Conservation (phyloP, 257 asterid genomes). For the Nicotiana sylvestris region DNA sequence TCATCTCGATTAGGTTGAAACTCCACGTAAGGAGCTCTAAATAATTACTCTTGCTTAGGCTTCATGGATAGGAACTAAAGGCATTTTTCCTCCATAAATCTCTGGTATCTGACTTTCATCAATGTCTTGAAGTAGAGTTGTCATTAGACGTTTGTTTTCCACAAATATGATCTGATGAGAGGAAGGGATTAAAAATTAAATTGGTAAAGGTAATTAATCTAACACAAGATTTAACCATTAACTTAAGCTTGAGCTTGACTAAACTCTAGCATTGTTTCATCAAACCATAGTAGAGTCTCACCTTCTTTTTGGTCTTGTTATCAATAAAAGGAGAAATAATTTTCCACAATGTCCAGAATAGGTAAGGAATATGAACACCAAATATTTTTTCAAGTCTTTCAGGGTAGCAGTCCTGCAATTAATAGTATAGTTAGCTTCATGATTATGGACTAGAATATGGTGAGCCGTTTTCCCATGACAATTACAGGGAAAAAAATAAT, state of each 20-base stretch:
- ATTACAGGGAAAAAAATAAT: accelerated
- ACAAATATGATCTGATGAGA: conserved; percentile 53
- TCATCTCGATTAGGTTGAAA: neutral
- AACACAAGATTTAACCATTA: neutral
- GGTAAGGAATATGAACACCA: conserved; percentile 50
- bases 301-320: conserved; percentile 71
- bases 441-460: neutral
- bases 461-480: neutral
- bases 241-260: neutral
- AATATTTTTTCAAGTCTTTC: conserved; percentile 69
- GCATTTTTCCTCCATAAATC: conserved; percentile 69
- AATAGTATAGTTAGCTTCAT: neutral
- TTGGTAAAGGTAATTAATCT: neutral
- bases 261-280: neutral
- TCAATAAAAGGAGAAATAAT: conserved; percentile 67
- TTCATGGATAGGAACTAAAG: conserved; percentile 63
- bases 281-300: conserved; percentile 4
- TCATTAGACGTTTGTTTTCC: conserved; percentile 45
- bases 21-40: neutral
- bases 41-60: conserved; percentile 14
- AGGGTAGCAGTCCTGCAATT: conserved; percentile 69
- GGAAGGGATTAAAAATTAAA: neutral
- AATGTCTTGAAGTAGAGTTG: conserved; percentile 55
- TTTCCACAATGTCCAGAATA: conserved; percentile 71
- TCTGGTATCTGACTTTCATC: conserved; percentile 77